These are phyloP conservation scores for Magnaporthiopsis poae DNA, from an alignment of 2,329 filamentous ascomycete species.

Conservation along the genomic window DNA sequence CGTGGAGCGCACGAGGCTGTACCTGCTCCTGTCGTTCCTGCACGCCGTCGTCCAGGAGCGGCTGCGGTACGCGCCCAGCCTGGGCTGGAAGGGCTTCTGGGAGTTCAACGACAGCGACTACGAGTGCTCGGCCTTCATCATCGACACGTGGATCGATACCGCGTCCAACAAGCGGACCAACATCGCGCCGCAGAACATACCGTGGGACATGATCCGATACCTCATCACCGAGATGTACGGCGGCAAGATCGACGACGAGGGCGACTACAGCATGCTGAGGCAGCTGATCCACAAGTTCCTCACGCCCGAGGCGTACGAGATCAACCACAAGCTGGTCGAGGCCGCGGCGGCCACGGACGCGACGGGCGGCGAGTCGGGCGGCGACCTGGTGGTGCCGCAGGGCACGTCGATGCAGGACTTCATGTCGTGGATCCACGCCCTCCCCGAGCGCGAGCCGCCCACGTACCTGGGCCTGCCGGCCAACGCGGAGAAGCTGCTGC, in stretches of 20 bases:
- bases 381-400: slow-evolving; percentile 58
- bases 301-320: slow-evolving; percentile 81
- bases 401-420: slow-evolving; percentile 80
- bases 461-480: slow-evolving; percentile 88
- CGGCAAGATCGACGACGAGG: slow-evolving; percentile 89
- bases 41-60: slow-evolving; percentile 94
- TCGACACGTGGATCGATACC: slow-evolving; percentile 85
- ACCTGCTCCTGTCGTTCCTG: slow-evolving; percentile 83
- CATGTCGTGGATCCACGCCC: slow-evolving; percentile 76
- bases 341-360: slow-evolving; percentile 21
- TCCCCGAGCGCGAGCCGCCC: slow-evolving; percentile 91
- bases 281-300: slow-evolving; percentile 68
- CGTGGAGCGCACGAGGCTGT: slow-evolving; percentile 81
- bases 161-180: slow-evolving; percentile 80
- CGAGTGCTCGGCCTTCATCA: slow-evolving; percentile 91
- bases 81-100: slow-evolving; percentile 99
- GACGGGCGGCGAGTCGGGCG: slow-evolving; percentile 32
- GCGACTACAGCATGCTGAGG: slow-evolving; percentile 65
- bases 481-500: slow-evolving; percentile 89
- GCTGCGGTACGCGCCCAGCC: slow-evolving; percentile 79
- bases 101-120: slow-evolving; percentile 99
- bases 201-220: slow-evolving; percentile 90
- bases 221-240: slow-evolving; percentile 91
- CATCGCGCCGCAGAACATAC: slow-evolving; percentile 83
- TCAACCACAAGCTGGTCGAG: slow-evolving; percentile 80